Conservation (phyloP, 306 rosid genomes). For the Dicorynia guianensis region DNA sequence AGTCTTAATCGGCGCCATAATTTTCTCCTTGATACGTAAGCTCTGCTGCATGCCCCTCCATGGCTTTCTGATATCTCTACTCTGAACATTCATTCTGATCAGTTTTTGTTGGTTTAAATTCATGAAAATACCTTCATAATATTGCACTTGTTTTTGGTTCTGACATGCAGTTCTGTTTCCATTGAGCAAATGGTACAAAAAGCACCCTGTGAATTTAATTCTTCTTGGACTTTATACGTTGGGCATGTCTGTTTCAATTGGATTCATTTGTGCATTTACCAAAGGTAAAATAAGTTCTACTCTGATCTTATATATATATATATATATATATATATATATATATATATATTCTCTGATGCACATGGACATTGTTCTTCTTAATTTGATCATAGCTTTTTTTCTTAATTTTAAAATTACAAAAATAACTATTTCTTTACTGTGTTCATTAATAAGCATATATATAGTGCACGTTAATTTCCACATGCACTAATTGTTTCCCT, state of each 20-base stretch:
- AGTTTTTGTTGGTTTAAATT: background rate
- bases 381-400: background rate
- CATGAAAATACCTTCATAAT: background rate
- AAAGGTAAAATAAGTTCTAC: slow-evolving; percentile 38
- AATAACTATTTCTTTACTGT: too few relatives aligned
- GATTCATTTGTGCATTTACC: slow-evolving; percentile 48
- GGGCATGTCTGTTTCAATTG: slow-evolving; percentile 48
- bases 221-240: slow-evolving; percentile 61
- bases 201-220: slow-evolving; percentile 56
- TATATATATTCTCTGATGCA: too few relatives aligned
- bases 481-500: too few relatives aligned
- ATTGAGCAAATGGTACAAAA: slow-evolving; percentile 47
- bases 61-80: too few relatives aligned
- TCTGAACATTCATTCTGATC: too few relatives aligned
- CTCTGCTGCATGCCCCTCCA: background rate
- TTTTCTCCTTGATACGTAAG: slow-evolving; percentile 40
- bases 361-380: background rate
- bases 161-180: slow-evolving; percentile 45
- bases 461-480: too few relatives aligned
- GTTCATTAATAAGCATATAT: too few relatives aligned
- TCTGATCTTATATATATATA: background rate
- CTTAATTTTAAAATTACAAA: too few relatives aligned
- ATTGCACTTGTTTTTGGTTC: background rate
- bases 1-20: slow-evolving; percentile 16
- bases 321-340: background rate